These are phyloP conservation scores for Pugionium cornutum DNA, from an alignment of 345 rosid genomes.

Conservation along the genomic window DNA sequence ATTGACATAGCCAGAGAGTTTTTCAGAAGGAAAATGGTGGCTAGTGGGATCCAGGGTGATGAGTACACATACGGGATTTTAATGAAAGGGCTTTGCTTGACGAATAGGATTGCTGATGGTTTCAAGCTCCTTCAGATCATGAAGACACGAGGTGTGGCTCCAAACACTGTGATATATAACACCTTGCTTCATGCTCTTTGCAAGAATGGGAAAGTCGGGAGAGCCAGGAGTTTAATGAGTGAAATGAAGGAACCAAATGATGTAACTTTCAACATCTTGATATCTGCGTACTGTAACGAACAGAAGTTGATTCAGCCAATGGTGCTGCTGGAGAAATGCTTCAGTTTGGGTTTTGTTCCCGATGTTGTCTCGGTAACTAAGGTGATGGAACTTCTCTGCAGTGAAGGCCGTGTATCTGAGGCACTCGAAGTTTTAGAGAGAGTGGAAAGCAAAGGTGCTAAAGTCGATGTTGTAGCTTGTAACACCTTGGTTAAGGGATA, in stretches of 20 bases:
- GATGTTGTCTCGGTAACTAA: constrained; percentile 72
- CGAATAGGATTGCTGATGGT: constrained; percentile 78
- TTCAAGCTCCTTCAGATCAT: constrained; percentile 81
- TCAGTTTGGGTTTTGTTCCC: constrained; percentile 57
- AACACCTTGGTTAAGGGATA: constrained; percentile 75
- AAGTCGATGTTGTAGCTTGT: constrained; percentile 62
- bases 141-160: constrained; percentile 54
- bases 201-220: constrained; percentile 75
- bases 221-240: constrained; percentile 76
- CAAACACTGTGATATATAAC: constrained; percentile 68
- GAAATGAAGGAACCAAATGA: constrained; percentile 69
- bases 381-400: constrained; percentile 67
- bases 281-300: constrained; percentile 72
- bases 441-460: constrained; percentile 65
- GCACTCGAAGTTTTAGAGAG: constrained; percentile 73
- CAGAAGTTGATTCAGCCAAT: constrained; percentile 67
- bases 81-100: constrained; percentile 90
- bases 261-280: constrained; percentile 74
- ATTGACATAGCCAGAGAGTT: constrained; percentile 84
- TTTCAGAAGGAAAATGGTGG: constrained; percentile 77
- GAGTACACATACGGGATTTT: constrained; percentile 80
- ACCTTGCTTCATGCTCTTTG: constrained; percentile 72
- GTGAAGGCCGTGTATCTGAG: constrained; percentile 59
- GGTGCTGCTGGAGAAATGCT: constrained; percentile 77
- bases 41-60: constrained; percentile 64